Conservation (phyloP, 192 early-diverging fungal species). For the Mycoemilia scoparia region DNA sequence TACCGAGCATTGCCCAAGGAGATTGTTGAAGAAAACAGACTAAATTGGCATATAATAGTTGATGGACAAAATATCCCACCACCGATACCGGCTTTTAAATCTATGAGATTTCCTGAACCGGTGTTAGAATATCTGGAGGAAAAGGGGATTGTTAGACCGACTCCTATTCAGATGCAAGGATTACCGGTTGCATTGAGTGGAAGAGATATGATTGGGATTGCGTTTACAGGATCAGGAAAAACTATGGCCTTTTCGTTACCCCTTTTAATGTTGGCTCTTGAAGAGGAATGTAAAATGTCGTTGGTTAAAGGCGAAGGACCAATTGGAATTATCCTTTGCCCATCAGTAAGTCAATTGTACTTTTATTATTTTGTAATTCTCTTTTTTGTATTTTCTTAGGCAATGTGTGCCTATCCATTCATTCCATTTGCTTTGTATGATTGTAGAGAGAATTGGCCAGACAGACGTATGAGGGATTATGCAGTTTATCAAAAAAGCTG, state of each 20-base stretch:
- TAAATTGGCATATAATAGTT: constrained; percentile 73
- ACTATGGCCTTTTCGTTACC: constrained; percentile 89
- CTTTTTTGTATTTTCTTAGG: not conserved
- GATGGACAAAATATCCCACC: constrained; percentile 77
- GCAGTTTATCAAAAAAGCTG: constrained; percentile 40
- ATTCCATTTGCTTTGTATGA: constrained; percentile 20
- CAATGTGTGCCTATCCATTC: not conserved
- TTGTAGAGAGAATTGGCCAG: constrained; percentile 86
- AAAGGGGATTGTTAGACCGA: constrained; percentile 74
- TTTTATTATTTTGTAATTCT: not conserved
- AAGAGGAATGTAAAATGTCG: constrained; percentile 74
- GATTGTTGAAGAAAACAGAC: constrained; percentile 36
- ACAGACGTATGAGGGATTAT: constrained; percentile 79
- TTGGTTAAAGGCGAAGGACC: constrained; percentile 76
- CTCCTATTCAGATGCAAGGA: constrained; percentile 96
- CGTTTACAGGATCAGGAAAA: constrained; percentile 95
- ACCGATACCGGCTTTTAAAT: constrained; percentile 61
- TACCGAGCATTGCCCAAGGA: constrained; percentile 38
- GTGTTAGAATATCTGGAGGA: constrained; percentile 59
- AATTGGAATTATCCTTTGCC: constrained; percentile 84
- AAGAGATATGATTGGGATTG: constrained; percentile 95
- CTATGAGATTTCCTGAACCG: constrained; percentile 70
- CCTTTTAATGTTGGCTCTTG: constrained; percentile 80
- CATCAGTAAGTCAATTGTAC: constrained; percentile 48
- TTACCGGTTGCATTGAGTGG: constrained; percentile 77